phyloP scores from a whole-genome alignment of 768 basidiomycete species.

The Wakefieldia striispora region DNA sequence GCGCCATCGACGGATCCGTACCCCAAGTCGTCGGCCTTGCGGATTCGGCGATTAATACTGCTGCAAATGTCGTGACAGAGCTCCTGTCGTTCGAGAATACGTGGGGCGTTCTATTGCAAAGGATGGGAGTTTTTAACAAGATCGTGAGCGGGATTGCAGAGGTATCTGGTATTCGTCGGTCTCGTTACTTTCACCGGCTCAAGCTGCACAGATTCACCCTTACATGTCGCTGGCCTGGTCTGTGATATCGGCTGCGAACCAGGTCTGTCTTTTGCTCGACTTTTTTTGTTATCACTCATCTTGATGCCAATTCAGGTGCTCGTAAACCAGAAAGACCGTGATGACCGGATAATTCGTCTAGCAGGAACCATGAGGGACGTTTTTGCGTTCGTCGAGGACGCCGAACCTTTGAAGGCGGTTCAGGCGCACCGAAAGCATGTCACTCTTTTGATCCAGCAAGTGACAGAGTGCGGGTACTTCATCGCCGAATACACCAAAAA shows the following conservation, averaged over 20 bases:
- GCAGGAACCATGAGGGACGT: slow-evolving; percentile 15
- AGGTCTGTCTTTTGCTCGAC: slow-evolving; percentile 1
- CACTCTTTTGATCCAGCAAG: slow-evolving; percentile 15
- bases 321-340: slow-evolving; percentile 16
- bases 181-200: background rate
- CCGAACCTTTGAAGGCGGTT: slow-evolving; percentile 6
- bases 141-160: slow-evolving; percentile 10
- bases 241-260: slow-evolving; percentile 20
- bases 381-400: slow-evolving; percentile 14
- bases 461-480: slow-evolving; percentile 25
- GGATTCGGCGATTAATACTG: background rate
- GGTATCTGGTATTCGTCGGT: slow-evolving; percentile 1
- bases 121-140: slow-evolving; percentile 12
- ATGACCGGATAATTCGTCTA: slow-evolving; percentile 14
- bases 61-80: background rate
- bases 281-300: background rate
- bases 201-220: slow-evolving; percentile 13
- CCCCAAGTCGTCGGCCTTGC: background rate
- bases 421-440: slow-evolving; percentile 7
- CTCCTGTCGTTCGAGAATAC: slow-evolving; percentile 18
- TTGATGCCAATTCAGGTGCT: slow-evolving; percentile 8
- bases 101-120: slow-evolving; percentile 13
- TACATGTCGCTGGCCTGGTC: slow-evolving; percentile 20
- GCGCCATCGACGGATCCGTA: background rate
- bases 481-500: slow-evolving; percentile 21